Evolutionary conservation across 2,329 filamentous ascomycete genomes (phyloP), one percentile per base, ranked within the genome.

Genomic region (Fusarium longipes): DNA sequence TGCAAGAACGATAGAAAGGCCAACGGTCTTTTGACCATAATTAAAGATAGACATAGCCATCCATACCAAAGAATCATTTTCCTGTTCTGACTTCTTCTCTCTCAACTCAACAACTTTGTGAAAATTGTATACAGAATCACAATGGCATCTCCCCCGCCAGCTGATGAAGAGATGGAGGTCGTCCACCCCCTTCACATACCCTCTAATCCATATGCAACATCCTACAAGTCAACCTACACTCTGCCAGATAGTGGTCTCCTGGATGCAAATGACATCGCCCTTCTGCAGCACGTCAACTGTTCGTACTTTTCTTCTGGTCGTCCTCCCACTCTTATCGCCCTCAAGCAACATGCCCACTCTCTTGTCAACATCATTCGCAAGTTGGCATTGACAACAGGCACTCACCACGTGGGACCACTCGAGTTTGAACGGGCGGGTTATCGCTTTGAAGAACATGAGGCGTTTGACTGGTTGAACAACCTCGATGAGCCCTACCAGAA

Each of bases 281-380:
- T 76, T 12, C 70, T 79, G 18, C 47, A 65, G 27, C 81, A 87
- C 65, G 77, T 87, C 63, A 88, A 86, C 76, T 89, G 87, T 75
- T 79, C 80, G 57, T 88, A 87, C 67, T 77, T 89, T 36, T 88
- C 86, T 4, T 86, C 84, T 3, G 83, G 82, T 6, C 73, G 77
- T 8, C 76, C 85, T 5, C 86, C 86, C 2, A 88, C 85, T 0
- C 77, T 89, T n/a, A 76, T 84, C 2, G 79, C 84, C 2, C 79
- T 89, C 33, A 89, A 89, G 74, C 82, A 86, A 70, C 87, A 89
- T 64, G 84, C 85, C 0, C 87, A 88, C 53, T 82, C 84, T n/a
- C 80, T 89, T 17, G 76, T 79, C 32, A 79, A 83, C 15, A 78
- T 89, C 45, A 87, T 89, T 63, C 79, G 79, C 5, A 75, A 78